Evolutionary conservation across 164 flowering plant species (phyloP).

Genomic region (Chimonanthus salicifolius): DNA sequence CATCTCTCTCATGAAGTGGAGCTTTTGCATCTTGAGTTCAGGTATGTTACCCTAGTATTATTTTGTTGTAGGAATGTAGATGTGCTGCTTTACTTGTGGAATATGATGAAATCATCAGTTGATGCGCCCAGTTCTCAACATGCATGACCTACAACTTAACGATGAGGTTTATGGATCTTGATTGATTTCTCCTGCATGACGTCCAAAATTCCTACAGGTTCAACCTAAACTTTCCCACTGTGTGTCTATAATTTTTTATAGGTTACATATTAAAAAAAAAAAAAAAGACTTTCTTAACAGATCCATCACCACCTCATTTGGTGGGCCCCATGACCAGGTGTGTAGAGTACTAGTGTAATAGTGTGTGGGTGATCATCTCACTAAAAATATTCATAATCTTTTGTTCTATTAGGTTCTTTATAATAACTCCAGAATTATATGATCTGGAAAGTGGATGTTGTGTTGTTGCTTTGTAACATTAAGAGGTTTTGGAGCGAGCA

Average conservation of each 20-base stretch:
- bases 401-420: background rate
- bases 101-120: background rate
- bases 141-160: background rate
- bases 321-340: too few relatives aligned
- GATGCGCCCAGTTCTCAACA: background rate
- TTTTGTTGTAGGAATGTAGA: background rate
- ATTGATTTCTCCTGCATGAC: background rate
- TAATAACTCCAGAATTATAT: background rate
- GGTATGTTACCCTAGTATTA: slow-evolving; percentile 32
- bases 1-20: slow-evolving; percentile 39
- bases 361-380: too few relatives aligned
- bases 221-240: background rate
- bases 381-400: background rate
- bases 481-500: background rate
- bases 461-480: background rate
- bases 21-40: slow-evolving; percentile 62
- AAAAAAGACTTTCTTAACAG: too few relatives aligned
- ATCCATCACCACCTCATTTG: too few relatives aligned
- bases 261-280: too few relatives aligned
- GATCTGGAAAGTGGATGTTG: background rate
- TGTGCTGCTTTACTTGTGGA: background rate
- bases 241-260: background rate
- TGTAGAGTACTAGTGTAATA: too few relatives aligned
- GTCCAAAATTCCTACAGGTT: background rate
- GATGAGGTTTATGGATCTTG: background rate